Evolutionary conservation across 225 moss, liverwort and hornwort genomes (phyloP).

Genomic region (Antitrichia curtipendula): DNA sequence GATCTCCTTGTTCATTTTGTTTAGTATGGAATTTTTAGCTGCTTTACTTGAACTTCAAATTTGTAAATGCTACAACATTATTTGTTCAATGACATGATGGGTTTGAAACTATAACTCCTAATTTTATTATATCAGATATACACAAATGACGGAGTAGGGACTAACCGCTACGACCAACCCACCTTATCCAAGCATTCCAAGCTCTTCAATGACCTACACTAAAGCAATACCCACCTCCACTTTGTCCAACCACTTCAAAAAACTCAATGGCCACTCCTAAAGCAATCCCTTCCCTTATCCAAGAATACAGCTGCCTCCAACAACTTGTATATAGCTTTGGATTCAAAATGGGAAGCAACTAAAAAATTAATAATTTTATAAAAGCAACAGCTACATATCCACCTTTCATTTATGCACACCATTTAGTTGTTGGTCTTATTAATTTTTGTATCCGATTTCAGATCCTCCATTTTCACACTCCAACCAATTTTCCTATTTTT

Average conservation of each 20-base stretch:
- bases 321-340: accelerated
- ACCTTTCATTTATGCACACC: not conserved
- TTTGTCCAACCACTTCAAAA: too few relatives aligned
- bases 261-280: not conserved
- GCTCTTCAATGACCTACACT: not conserved
- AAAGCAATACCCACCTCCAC: too few relatives aligned
- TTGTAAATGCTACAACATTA: too few relatives aligned
- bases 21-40: accelerated
- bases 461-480: accelerated
- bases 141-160: accelerated
- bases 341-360: accelerated
- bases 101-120: not conserved
- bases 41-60: too few relatives aligned
- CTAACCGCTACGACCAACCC: accelerated
- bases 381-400: accelerated
- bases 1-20: accelerated
- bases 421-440: accelerated
- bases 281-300: accelerated
- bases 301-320: accelerated
- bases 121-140: accelerated
- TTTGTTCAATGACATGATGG: too few relatives aligned
- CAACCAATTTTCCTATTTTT: accelerated
- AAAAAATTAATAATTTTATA: not conserved
- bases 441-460: accelerated
- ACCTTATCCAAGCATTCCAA: accelerated